These are phyloP conservation scores for Cercospora sesami DNA, from an alignment of 2,329 filamentous ascomycete genomes.

Conservation along the genomic window DNA sequence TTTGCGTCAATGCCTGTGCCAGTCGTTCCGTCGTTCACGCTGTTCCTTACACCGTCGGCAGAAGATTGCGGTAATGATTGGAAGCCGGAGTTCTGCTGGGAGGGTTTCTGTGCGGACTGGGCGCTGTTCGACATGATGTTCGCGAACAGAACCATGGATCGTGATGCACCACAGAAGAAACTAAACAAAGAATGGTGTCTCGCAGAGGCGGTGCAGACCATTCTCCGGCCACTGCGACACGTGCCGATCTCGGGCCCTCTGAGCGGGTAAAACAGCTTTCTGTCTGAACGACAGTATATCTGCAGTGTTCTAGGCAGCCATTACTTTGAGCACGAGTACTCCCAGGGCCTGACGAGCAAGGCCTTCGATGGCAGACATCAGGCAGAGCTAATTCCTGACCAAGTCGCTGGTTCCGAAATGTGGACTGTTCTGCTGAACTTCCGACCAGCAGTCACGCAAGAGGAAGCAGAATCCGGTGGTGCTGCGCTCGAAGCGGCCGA, in stretches of 20 bases:
- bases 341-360: neutral
- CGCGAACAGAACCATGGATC: too few relatives aligned
- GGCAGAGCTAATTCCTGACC: neutral
- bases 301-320: neutral
- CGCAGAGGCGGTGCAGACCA: neutral
- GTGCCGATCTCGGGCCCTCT: neutral
- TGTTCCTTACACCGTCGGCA: too few relatives aligned
- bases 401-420: neutral
- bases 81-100: too few relatives aligned
- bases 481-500: neutral
- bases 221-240: neutral
- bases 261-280: neutral
- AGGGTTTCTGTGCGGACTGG: too few relatives aligned
- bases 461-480: neutral
- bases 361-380: neutral
- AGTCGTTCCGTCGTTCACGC: too few relatives aligned
- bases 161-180: neutral
- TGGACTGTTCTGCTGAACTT: neutral
- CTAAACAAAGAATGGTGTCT: neutral
- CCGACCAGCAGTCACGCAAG: neutral
- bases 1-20: too few relatives aligned
- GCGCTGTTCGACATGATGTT: too few relatives aligned
- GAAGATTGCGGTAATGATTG: too few relatives aligned
- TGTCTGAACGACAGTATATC: neutral
- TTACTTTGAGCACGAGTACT: neutral